Evolutionary conservation across 768 basidiomycete genomes (phyloP).

Genomic region (Macrocybe gigantea): DNA sequence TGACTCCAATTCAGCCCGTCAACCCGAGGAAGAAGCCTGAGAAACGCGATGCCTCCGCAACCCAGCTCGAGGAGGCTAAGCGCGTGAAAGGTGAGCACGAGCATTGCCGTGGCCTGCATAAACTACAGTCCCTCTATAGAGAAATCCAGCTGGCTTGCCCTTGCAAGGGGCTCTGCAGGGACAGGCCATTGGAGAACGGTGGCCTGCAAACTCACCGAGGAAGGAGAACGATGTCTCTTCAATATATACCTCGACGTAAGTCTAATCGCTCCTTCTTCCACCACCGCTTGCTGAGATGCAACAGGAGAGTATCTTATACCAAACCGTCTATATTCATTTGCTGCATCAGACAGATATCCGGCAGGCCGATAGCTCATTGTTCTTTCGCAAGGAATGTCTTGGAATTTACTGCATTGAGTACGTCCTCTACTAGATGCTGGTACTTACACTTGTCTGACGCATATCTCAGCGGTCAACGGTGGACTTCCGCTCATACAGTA

Average conservation of each 20-base stretch:
- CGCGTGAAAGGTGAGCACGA: slow-evolving; percentile 54
- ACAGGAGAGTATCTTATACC: slow-evolving; percentile 69
- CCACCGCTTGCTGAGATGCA: slow-evolving; percentile 9
- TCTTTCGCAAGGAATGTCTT: slow-evolving; percentile 71
- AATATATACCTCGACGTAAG: slow-evolving; percentile 74
- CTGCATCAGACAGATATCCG: slow-evolving; percentile 79
- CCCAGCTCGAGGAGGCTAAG: slow-evolving; percentile 35
- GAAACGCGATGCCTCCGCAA: slow-evolving; percentile 38
- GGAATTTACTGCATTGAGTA: slow-evolving; percentile 63
- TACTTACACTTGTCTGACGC: neutral
- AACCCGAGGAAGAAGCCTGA: slow-evolving; percentile 49
- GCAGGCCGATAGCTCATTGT: slow-evolving; percentile 67
- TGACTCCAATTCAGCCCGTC: slow-evolving; percentile 28
- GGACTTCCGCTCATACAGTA: slow-evolving; percentile 42
- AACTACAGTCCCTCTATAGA: slow-evolving; percentile 33
- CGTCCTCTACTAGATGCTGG: slow-evolving; percentile 10
- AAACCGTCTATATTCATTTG: slow-evolving; percentile 67
- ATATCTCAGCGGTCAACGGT: slow-evolving; percentile 47
- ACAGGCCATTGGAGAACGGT: slow-evolving; percentile 69
- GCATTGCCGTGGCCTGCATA: neutral
- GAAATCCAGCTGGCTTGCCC: slow-evolving; percentile 66
- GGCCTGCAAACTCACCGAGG: slow-evolving; percentile 64
- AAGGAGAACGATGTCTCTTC: slow-evolving; percentile 60
- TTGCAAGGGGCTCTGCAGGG: slow-evolving; percentile 43
- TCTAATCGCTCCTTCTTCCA: slow-evolving; percentile 5